These are phyloP conservation scores for Teunomyces atbi DNA, from an alignment of 805 yeast genomes.

Conservation along the genomic window DNA sequence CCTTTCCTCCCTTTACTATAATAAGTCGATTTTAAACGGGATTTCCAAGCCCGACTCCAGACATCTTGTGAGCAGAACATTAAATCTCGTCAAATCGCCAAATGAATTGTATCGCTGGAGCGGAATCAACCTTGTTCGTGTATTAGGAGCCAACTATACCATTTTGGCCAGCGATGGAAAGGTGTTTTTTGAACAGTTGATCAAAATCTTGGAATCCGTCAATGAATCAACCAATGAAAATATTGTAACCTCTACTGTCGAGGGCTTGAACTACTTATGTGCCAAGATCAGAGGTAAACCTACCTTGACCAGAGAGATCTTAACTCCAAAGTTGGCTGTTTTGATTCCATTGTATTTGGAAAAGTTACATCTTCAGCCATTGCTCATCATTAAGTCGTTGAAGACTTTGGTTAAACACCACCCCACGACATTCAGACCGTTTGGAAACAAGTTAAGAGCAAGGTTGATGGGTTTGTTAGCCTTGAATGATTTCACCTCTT, in stretches of 20 bases:
- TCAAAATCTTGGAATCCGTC: conserved; percentile 40
- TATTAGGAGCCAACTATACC: conserved; percentile 37
- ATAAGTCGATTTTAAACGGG: conserved; percentile 30
- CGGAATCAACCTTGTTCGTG: conserved; percentile 53
- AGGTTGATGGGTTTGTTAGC: conserved; percentile 37
- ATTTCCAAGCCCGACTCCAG: conserved; percentile 50
- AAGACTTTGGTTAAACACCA: conserved; percentile 49
- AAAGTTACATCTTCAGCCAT: conserved; percentile 26
- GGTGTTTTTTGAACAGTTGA: conserved; percentile 36
- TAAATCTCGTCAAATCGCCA: conserved; percentile 44
- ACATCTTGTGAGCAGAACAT: conserved; percentile 46
- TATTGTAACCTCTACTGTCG: conserved; percentile 36
- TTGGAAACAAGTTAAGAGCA: conserved; percentile 58
- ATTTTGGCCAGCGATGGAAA: conserved; percentile 43
- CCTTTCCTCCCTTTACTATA: conserved; percentile 26
- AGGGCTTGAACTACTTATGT: conserved; percentile 41
- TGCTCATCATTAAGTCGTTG: conserved; percentile 34
- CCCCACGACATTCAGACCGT: conserved; percentile 81
- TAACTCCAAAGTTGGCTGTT: conserved; percentile 73
- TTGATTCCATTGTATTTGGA: conserved; percentile 56
- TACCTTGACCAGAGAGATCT: conserved; percentile 74
- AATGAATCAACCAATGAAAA: conserved; percentile 34
- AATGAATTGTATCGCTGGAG: conserved; percentile 53
- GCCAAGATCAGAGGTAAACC: conserved; percentile 72
- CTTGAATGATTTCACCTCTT: conserved; percentile 35